Evolutionary conservation across 1,284 basidiomycete genomes (phyloP), one percentile per base, ranked within the genome.

Genomic region (Veloporphyrellus conicus): DNA sequence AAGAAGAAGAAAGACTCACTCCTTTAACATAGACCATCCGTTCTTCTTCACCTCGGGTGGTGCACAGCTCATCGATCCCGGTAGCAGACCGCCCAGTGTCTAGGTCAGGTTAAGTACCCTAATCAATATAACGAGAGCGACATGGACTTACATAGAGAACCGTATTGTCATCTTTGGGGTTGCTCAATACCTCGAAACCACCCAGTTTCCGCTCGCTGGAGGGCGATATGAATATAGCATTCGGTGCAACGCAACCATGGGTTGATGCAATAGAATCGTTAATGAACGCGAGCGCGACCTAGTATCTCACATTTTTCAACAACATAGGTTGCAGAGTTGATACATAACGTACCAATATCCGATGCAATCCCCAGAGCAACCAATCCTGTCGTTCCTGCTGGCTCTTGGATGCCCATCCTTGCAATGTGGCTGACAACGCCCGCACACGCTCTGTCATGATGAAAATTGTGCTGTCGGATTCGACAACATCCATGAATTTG

Each of bases 141-240:
- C 19, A 34, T 28, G 50, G n/a, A 62, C 84, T 68, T 68, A 92
- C 90, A 73, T 91, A 91, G 63, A 93, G 70, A 22, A 89, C 76
- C 10, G 87, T 76, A 39, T 74, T 65, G n/a, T 86, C 81, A 47
- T 94, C 91, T 59, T 80, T 86, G 3, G 85, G 75, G 59, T 76
- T 88, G 58, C 88, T 94, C 58, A 98, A 69, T 1, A 94, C 70
- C 59, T 99, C 96, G 60, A 99, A 94, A 1, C 95, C 95, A 27
- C 89, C 94, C 9, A 99, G 72, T 62, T 89, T 89, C 95, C 94
- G 99, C 71, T 99, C 96, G 18, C 95, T 91, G 1, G 93, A 90
- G 0, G 83, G 82, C 6, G 90, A 87, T 49, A 98, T 81, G 63
- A 96, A 98, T 53, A 99, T 79, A 3, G 89, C 84, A 48, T 84